Percentiles rank a stretch among this genome's conserved stretches.
Conservation (phyloP, 2,329 filamentous ascomycete species). For the Fusarium setosum region DNA sequence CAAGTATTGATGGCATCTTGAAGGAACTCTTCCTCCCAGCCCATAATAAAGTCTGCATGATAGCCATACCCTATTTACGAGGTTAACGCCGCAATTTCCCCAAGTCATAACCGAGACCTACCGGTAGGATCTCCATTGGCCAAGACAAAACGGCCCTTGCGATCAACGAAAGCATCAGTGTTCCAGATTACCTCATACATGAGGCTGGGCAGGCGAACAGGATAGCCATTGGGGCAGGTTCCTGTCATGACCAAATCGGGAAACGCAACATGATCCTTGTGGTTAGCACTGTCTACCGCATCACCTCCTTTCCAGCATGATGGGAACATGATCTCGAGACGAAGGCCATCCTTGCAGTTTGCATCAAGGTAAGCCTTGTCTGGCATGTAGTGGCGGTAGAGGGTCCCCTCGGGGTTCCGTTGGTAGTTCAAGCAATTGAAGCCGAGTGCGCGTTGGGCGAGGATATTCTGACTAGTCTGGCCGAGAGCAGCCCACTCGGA, state of each 20-base stretch:
- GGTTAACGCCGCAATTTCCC: constrained; percentile 75
- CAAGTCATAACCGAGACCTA: constrained; percentile 47
- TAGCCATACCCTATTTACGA: constrained; percentile 79
- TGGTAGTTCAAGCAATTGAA: constrained; percentile 96
- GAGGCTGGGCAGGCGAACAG: constrained; percentile 76
- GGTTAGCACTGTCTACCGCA: constrained; percentile 64
- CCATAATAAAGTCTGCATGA: constrained; percentile 84
- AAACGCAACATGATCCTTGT: constrained; percentile 79
- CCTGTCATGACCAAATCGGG: constrained; percentile 82
- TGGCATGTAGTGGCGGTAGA: constrained; percentile 85
- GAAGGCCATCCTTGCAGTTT: constrained; percentile 84
- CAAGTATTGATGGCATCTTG: constrained; percentile 80
- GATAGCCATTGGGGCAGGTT: constrained; percentile 76
- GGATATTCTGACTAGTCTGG: constrained; percentile 72
- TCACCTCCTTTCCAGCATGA: constrained; percentile 88
- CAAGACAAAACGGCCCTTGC: constrained; percentile 77
- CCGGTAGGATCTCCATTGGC: constrained; percentile 83
- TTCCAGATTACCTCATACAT: constrained; percentile 90
- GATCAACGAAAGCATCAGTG: constrained; percentile 72
- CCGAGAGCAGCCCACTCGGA: constrained; percentile 75
- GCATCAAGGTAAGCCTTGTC: constrained; percentile 82
- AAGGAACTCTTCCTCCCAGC: constrained; percentile 78
- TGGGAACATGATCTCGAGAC: constrained; percentile 88
- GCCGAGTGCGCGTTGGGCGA: constrained; percentile 85
- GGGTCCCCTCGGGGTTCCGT: constrained; percentile 73